Conservation (phyloP, 106 monocot species). For the Allium sativum region DNA sequence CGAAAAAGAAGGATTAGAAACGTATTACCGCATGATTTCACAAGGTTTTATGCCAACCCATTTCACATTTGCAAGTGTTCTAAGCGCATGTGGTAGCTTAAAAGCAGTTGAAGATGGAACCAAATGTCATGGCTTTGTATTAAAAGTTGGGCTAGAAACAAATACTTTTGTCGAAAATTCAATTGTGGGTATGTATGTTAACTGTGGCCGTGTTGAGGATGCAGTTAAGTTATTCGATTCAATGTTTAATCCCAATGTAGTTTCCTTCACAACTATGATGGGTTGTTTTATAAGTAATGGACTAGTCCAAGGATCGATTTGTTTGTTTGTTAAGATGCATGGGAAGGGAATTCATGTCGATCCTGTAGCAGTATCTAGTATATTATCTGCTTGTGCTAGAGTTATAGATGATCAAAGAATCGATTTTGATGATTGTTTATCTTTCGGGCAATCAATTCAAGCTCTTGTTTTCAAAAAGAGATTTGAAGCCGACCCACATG, state of each 20-base stretch:
- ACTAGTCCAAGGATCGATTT: conserved; percentile 32
- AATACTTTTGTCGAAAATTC: conserved; percentile 71
- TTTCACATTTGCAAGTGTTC: conserved; percentile 65
- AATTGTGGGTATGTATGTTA: conserved; percentile 64
- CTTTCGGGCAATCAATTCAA: conserved; percentile 29
- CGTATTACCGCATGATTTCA: conserved; percentile 43
- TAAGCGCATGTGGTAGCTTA: conserved; percentile 56
- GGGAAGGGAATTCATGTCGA: conserved; percentile 39
- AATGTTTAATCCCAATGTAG: conserved; percentile 58
- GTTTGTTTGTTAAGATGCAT: conserved; percentile 68
- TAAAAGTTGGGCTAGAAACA: conserved; percentile 47
- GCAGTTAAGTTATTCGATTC: conserved; percentile 55
- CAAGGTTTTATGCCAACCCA: conserved; percentile 52
- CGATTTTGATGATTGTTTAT: conserved; percentile 1
- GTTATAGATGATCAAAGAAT: conserved; percentile 1
- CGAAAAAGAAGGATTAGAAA: conserved; percentile 30
- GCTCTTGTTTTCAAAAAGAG: conserved; percentile 34
- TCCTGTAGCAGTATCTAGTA: conserved; percentile 55
- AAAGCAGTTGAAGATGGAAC: conserved; percentile 24
- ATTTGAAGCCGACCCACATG: conserved; percentile 63
- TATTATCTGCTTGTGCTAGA: conserved; percentile 54
- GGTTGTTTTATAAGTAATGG: conserved; percentile 53
- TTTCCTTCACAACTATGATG: conserved; percentile 91
- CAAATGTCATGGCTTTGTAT: conserved; percentile 48
- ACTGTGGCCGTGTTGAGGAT: conserved; percentile 35